Evolutionary conservation across 2,329 filamentous ascomycete species (phyloP).

Genomic region (Pseudogymnoascus sp.): DNA sequence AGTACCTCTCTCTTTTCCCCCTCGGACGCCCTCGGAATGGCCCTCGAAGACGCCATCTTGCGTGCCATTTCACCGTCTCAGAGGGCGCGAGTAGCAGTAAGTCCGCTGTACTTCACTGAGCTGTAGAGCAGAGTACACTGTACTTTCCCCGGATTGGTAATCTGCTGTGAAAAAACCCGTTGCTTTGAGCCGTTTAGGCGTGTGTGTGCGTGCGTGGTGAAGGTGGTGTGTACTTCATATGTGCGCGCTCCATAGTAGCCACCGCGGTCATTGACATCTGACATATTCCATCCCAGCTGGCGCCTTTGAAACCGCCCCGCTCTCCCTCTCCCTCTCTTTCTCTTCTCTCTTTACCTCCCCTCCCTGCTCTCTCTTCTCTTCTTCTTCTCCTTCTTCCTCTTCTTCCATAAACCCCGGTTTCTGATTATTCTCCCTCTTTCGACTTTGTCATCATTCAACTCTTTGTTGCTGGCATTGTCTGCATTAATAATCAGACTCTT

Average conservation of each 20-base stretch:
- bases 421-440: background rate
- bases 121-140: background rate
- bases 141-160: background rate
- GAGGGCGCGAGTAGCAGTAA: background rate
- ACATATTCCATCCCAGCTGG: slow-evolving; percentile 2
- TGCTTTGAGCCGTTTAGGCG: background rate
- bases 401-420: slow-evolving; percentile 2
- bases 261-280: slow-evolving; percentile 3
- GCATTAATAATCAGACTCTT: background rate
- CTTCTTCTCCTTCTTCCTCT: background rate
- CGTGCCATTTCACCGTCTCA: background rate
- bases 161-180: background rate
- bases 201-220: background rate
- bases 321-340: background rate
- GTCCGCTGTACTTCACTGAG: slow-evolving; percentile 2
- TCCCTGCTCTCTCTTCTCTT: background rate
- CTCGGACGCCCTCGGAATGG: slow-evolving; percentile 6
- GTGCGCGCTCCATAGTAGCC: slow-evolving; percentile 2
- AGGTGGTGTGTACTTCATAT: slow-evolving; percentile 5
- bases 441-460: slow-evolving; percentile 1
- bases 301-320: background rate
- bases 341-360: background rate
- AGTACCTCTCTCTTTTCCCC: background rate
- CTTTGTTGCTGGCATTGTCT: background rate
- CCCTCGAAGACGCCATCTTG: background rate